Base-by-base conservation (phyloP, 1,139 yeast species). In the Wickerhamiella infanticola region DNA sequence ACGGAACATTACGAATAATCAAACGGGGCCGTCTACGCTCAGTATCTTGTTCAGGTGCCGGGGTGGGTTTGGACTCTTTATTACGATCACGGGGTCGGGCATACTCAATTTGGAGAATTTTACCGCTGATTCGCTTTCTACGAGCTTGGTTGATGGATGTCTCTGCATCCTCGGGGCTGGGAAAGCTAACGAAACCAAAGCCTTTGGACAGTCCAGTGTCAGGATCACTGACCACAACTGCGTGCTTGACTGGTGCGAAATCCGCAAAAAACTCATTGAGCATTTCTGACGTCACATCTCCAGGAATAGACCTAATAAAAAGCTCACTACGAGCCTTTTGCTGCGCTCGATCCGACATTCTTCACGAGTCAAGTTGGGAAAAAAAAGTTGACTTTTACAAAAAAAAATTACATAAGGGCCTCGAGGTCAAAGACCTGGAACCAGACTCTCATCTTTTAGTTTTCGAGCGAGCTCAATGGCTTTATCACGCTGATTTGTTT, bases 241-340 rank as follows among this genome's bases (percentile, higher is more conserved):
- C 95, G 64, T 90, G 98, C 64, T 81, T 86, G 11, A 90, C 94
- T 3, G 98, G 98, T 1, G 85, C 93, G 63, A 86, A 81, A 53
- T 85, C 85, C 1, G 97, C 81, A 59, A 90, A 90, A 64, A 72
- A 85, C 55, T 81, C 83, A 1, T 90, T 73, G 44, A 86, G 70
- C 56, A 85, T 79, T 49, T 85, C 95, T 26, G 80, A 75, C 1
- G 93, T 81, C 5, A 88, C 94, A 45, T 76, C 81, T 50, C 71
- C 68, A 1, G 97, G 97, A 45, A 90, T 69, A 4, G 86, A 73
- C 51, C 96, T 74, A 33, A 90, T 93, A 61, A 88, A 90, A 38
- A 90, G 69, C 49, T 65, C 67, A 3, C 63, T 57, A 6, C 52
- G 48, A n/a, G 48, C 47, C 29, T 18, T 25, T 5, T 41, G 38